Percentiles rank a stretch among this genome's conserved stretches.
phyloP scores from a whole-genome alignment of 192 early-diverging fungal species.

The Coemansia reversa region DNA sequence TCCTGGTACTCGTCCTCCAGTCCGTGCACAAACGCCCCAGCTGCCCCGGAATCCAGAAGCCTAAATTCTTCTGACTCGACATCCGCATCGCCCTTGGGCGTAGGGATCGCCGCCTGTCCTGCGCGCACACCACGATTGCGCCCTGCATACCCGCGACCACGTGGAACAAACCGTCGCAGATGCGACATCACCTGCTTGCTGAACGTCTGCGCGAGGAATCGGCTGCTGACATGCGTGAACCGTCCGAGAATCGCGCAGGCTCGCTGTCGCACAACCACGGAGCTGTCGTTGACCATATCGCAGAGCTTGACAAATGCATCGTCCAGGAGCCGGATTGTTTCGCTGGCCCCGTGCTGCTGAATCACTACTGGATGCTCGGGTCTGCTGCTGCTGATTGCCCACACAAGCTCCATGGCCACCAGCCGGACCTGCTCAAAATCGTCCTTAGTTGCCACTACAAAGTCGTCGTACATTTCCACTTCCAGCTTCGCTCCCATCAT shows the following conservation, averaged over 20 bases:
- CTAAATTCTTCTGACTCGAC: conserved; percentile 62
- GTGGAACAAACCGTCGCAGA: conserved; percentile 41
- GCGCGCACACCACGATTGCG: conserved; percentile 17
- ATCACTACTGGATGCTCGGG: conserved; percentile 46
- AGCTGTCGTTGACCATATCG: conserved; percentile 77
- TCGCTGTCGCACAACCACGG: conserved; percentile 68
- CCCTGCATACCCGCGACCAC: conserved; percentile 28
- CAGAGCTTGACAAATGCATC: conserved; percentile 82
- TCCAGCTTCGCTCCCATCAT: conserved; percentile 23
- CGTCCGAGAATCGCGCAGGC: conserved; percentile 69
- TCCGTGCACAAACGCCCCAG: conserved; percentile 93
- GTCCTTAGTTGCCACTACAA: conserved; percentile 65
- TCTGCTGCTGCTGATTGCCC: conserved; percentile 59
- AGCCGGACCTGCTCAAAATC: conserved; percentile 74
- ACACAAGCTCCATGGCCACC: conserved; percentile 65
- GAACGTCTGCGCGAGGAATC: conserved; percentile 67
- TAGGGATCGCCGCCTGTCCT: conserved; percentile 54
- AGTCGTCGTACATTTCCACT: conserved; percentile 60
- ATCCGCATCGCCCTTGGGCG: conserved; percentile 60
- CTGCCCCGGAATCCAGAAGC: conserved; percentile 77
- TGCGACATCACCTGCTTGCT: conserved; percentile 80
- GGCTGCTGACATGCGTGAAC: conserved; percentile 61
- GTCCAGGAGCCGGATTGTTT: conserved; percentile 56
- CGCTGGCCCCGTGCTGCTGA: conserved; percentile 24
- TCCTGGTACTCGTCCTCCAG: conserved; percentile 93